These are phyloP conservation scores for Chalciporus piperatoides DNA, from an alignment of 1,284 basidiomycete species.

Conservation along the genomic window DNA sequence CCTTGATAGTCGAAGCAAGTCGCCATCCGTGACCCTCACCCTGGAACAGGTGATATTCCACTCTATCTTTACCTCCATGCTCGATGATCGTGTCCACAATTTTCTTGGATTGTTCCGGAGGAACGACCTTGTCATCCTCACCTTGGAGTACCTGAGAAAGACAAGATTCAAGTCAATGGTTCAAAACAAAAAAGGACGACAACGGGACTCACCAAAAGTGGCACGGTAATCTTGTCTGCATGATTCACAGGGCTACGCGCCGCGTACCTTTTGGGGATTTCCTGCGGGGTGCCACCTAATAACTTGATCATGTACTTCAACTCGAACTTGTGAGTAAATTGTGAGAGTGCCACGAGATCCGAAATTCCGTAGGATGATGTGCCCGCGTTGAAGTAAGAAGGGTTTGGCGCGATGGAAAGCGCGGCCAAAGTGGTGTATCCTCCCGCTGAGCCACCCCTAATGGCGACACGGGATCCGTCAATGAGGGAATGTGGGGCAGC, in stretches of 20 bases:
- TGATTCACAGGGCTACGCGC: conserved; percentile 1
- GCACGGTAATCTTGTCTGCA: conserved; percentile 1
- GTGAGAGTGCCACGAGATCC: conserved; percentile 47
- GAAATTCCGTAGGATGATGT: conserved; percentile 53
- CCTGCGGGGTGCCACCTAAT: conserved; percentile 43
- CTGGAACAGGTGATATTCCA: conserved; percentile 43
- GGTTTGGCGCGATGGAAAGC: conserved; percentile 37
- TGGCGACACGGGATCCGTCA: conserved; percentile 46
- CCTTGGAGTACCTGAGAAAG: conserved; percentile 44
- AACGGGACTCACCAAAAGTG: background rate
- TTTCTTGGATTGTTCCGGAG: conserved; percentile 44
- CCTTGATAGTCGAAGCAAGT: conserved; percentile 43
- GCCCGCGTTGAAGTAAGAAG: conserved; percentile 18
- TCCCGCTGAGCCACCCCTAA: conserved; percentile 58
- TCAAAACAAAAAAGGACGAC: background rate
- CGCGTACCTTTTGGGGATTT: background rate
- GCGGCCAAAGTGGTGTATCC: conserved; percentile 55
- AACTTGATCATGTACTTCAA: conserved; percentile 47
- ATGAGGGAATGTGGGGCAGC: background rate
- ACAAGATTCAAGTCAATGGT: too few species aligned
- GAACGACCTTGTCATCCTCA: conserved; percentile 43
- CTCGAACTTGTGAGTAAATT: conserved; percentile 65
- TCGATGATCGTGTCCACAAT: conserved; percentile 39
- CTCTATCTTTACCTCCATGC: conserved; percentile 29
- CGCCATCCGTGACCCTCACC: conserved; percentile 55